These are phyloP conservation scores for Hibiscus trionum DNA, from an alignment of 345 rosid genomes.

Conservation along the genomic window DNA sequence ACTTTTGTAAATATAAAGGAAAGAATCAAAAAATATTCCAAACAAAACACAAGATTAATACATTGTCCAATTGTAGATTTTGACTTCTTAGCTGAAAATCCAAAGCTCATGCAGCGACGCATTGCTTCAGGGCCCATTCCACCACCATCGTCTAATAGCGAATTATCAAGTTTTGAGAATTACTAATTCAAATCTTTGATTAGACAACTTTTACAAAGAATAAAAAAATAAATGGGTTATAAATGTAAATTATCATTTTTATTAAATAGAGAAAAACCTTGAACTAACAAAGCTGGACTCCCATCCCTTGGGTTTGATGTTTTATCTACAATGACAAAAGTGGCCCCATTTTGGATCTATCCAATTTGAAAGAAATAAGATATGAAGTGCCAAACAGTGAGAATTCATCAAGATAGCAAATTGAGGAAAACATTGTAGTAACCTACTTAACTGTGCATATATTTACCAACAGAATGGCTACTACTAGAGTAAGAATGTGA, in stretches of 20 bases:
- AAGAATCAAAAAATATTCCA: conserved; percentile 6
- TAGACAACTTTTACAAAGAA: conserved; percentile 3
- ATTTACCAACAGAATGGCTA: conserved; percentile 9
- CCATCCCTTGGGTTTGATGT: conserved; percentile 66
- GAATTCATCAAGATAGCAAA: conserved; percentile 8
- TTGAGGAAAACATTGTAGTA: conserved; percentile 14
- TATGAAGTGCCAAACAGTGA: conserved; percentile 26
- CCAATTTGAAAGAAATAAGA: conserved; percentile 26
- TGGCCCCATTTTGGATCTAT: conserved; percentile 97
- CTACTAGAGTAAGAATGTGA: background rate
- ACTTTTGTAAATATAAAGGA: conserved; percentile 15
- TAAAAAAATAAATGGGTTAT: background rate
- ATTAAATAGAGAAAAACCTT: conserved; percentile 32
- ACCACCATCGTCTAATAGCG: conserved; percentile 76
- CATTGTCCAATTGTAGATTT: conserved; percentile 78
- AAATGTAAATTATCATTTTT: background rate
- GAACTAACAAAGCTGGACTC: conserved; percentile 60
- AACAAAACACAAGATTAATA: conserved; percentile 26
- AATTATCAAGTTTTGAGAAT: conserved; percentile 5
- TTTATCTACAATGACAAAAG: conserved; percentile 88
- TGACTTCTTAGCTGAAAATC: conserved; percentile 81
- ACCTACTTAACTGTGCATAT: conserved; percentile 6
- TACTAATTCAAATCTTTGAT: background rate
- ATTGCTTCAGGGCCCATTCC: conserved; percentile 94
- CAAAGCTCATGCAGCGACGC: conserved; percentile 90